Evolutionary conservation across 139 green algal species (phyloP).

Genomic region (Volvox africanus): DNA sequence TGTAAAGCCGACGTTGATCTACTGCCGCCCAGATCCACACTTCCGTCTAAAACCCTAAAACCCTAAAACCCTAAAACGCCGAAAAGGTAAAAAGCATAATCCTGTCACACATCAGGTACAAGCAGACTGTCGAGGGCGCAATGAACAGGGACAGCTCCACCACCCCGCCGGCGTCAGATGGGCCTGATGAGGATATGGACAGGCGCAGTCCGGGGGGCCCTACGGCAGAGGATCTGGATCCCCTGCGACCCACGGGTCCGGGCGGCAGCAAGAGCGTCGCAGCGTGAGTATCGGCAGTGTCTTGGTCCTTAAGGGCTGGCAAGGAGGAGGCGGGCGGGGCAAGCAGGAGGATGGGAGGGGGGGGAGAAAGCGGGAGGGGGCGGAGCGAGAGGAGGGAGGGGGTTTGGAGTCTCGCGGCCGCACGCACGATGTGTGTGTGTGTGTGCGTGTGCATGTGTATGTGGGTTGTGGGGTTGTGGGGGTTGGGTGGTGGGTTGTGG

Average conservation of each 20-base stretch:
- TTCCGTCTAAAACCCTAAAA: not conserved
- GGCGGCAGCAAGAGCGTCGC: not conserved
- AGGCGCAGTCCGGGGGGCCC: conserved; percentile 20
- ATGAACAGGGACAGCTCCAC: not conserved
- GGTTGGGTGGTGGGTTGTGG: no score
- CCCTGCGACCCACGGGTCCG: conserved; percentile 19
- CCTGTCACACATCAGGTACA: not conserved
- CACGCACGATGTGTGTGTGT: no score
- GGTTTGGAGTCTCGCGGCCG: no score
- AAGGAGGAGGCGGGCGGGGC: not conserved
- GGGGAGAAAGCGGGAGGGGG: no score
- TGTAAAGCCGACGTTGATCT: not conserved
- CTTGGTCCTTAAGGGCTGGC: no score
- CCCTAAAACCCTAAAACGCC: no score
- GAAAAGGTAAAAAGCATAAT: no score
- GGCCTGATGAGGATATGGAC: not conserved
- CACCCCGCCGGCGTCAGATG: not conserved
- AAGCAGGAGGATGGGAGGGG: not conserved
- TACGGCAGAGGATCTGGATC: conserved; percentile 12
- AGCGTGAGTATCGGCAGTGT: not conserved
- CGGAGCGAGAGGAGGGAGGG: no score
- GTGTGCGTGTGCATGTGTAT: no score
- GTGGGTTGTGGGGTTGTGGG: no score
- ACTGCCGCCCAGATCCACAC: not conserved
- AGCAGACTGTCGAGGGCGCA: conserved; percentile 3